These are phyloP conservation scores for Themeda triandra DNA, from an alignment of 176 grass and related monocot species.

Conservation along the genomic window DNA sequence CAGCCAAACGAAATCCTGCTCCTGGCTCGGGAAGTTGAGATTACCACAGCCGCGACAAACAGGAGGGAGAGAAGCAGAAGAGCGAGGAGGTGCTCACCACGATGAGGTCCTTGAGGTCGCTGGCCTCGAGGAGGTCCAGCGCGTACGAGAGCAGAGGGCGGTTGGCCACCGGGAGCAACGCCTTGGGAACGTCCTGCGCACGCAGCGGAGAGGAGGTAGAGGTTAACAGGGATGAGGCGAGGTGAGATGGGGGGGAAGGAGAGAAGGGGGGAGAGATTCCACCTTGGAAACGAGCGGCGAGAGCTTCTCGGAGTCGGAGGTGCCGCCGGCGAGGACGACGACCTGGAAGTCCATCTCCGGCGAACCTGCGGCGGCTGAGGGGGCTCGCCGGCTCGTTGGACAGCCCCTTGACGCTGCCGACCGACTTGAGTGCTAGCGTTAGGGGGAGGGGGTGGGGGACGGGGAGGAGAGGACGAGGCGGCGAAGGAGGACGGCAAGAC, in stretches of 20 bases:
- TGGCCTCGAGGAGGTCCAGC: constrained; percentile 82
- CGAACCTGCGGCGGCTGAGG: not conserved
- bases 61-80: constrained; percentile 1
- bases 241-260: not conserved
- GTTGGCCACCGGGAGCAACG: constrained; percentile 90
- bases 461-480: not conserved
- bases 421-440: not conserved
- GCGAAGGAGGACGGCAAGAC: not conserved
- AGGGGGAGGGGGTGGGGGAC: not conserved
- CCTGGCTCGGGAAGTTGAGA: not conserved
- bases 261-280: not conserved
- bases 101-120: constrained; percentile 87
- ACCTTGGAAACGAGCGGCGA: constrained; percentile 87
- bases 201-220: not conserved
- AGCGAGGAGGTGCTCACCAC: constrained; percentile 56
- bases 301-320: constrained; percentile 71
- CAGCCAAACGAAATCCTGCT: not conserved
- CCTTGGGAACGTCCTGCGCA: constrained; percentile 89
- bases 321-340: constrained; percentile 92
- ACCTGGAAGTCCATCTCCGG: constrained; percentile 91
- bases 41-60: not conserved
- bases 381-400: not conserved
- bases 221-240: not conserved
- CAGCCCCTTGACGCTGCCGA: not conserved
- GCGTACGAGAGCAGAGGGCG: constrained; percentile 85